These are phyloP conservation scores for Tylopilus sp. DNA, from an alignment of 1,284 basidiomycete genomes.

Conservation along the genomic window DNA sequence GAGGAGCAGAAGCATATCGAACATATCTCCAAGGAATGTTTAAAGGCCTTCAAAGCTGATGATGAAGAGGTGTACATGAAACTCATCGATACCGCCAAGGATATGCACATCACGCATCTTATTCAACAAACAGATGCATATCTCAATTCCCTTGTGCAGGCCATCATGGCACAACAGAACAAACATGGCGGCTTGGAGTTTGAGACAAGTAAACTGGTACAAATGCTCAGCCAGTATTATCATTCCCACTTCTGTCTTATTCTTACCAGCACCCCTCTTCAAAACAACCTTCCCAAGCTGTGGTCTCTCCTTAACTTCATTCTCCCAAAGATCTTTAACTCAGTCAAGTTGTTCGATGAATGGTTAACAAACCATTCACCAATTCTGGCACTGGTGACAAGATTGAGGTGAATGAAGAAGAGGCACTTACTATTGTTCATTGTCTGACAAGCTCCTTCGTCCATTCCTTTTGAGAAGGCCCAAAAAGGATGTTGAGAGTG, in stretches of 20 bases:
- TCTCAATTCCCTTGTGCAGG: slow-evolving; percentile 93
- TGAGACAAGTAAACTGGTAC: slow-evolving; percentile 81
- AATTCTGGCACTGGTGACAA: slow-evolving; percentile 96
- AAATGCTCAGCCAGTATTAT: slow-evolving; percentile 94
- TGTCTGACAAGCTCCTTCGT: slow-evolving; percentile 96
- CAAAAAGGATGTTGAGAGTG: slow-evolving; percentile 98
- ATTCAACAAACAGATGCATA: slow-evolving; percentile 94
- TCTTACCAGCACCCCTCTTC: slow-evolving; percentile 95
- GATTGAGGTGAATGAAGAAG: slow-evolving; percentile 99
- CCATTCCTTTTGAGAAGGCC: slow-evolving; percentile 95
- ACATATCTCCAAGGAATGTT: slow-evolving; percentile 95
- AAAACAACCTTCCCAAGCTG: slow-evolving; percentile 97
- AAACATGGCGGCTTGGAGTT: slow-evolving; percentile 65
- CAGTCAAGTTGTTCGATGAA: slow-evolving; percentile 98
- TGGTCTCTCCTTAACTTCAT: slow-evolving; percentile 99
- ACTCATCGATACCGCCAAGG: slow-evolving; percentile 98
- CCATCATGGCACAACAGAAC: slow-evolving; percentile 92
- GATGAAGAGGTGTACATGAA: slow-evolving; percentile 99
- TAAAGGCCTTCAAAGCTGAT: slow-evolving; percentile 96
- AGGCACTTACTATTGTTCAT: slow-evolving; percentile 95
- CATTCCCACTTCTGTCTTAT: slow-evolving; percentile 94
- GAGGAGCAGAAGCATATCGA: slow-evolving; percentile 99
- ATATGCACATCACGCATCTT: slow-evolving; percentile 97
- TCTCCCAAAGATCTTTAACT: slow-evolving; percentile 98
- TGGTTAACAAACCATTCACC: slow-evolving; percentile 99